phyloP scores from a whole-genome alignment of 1,139 yeast species.

The Geotrichum cucujoidarum region DNA sequence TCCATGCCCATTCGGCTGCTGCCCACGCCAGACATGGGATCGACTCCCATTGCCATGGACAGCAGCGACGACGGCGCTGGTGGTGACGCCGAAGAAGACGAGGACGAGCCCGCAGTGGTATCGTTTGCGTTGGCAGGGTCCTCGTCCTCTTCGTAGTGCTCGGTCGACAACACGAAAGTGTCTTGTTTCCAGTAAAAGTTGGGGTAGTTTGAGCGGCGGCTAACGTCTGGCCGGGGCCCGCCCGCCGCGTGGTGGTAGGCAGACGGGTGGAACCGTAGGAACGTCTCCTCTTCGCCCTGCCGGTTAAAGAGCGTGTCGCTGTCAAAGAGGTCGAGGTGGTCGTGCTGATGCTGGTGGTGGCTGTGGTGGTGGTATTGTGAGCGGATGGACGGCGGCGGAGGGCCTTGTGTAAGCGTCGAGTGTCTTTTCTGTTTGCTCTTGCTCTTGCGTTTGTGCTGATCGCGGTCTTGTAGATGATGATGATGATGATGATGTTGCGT shows the following conservation, averaged over 20 bases:
- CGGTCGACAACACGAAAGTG: conserved; percentile 6
- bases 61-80: too few relatives aligned
- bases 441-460: background rate
- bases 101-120: too few relatives aligned
- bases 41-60: background rate
- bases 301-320: conserved; percentile 5
- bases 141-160: conserved; percentile 5
- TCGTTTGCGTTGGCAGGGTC: background rate
- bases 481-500: too few relatives aligned
- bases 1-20: background rate
- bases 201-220: conserved; percentile 5
- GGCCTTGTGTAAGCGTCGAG: background rate
- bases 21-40: background rate
- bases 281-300: conserved; percentile 11
- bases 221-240: conserved; percentile 2
- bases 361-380: background rate
- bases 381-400: background rate
- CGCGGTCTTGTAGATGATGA: background rate
- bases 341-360: background rate
- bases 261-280: conserved; percentile 3
- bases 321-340: conserved; percentile 6
- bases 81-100: too few relatives aligned
- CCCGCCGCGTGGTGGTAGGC: background rate
- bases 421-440: background rate
- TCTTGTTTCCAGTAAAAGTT: conserved; percentile 7